Base-by-base conservation (phyloP, 2,329 filamentous ascomycete species). In the Phoma herbarum region DNA sequence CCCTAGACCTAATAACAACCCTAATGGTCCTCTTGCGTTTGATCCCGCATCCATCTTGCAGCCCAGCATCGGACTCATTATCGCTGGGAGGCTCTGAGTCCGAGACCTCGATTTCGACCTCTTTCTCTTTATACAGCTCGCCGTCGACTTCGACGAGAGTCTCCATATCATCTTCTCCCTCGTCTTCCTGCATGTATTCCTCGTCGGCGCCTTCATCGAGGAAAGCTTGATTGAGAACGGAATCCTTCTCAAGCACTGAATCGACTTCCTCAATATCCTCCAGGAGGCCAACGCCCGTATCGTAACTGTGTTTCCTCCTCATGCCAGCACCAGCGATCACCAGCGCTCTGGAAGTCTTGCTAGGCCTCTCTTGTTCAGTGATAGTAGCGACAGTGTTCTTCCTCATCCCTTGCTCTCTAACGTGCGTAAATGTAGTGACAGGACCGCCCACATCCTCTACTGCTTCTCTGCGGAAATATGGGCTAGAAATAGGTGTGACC, bases 1-100 rank as follows among this genome's bases (percentile, higher is more conserved):
- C 73, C 71, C 73, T 67, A 12, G 69, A 73, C 64, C 72, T 42
- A n/a, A 75, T 75, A 49, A 75, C 59, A 37, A 74, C 66, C 49
- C 71, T 60, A 35, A 75, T 68, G 55, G 71, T 74, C 52, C 68
- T 60, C 54, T 66, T 72, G 58, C 73, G 58, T 58, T 66, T 71
- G 4, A 74, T 20, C 16, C 65, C 70, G 52, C 64, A 62, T 6
- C 55, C 61, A 20, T 49, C 62, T 20, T 53, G 59, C 12, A 52
- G 60, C 41, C 56, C 60, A 12, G 53, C 61, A 28, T 63, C 57
- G 39, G 61, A 61, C n/a, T 65, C 64, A 29, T 28, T 52, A 37
- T 65, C 59, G 39, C 57, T 61, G 28, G 66, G 63, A 20, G 57
- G 42, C 46, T 69, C 65, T 25, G 60, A 57, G 49, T 70, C 69